These are phyloP conservation scores for Hippophae gyantsensis DNA, from an alignment of 306 rosid genomes.

Conservation along the genomic window DNA sequence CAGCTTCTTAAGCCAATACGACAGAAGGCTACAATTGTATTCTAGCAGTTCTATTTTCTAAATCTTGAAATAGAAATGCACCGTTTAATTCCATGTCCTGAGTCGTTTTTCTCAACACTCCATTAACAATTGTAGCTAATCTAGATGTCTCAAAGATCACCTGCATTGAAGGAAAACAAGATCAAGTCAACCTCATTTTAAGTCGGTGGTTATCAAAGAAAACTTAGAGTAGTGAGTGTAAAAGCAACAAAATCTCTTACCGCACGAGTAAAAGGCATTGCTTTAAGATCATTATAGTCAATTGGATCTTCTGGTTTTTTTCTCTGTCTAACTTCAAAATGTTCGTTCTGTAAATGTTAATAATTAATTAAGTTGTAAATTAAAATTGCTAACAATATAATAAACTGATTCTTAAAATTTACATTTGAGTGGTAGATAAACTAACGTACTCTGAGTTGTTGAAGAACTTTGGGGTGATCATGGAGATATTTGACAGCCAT, in stretches of 20 bases:
- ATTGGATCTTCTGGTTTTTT: background rate
- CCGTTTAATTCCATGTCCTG: background rate
- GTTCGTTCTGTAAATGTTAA: background rate
- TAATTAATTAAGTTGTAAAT: too few species aligned
- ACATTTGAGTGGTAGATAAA: too few species aligned
- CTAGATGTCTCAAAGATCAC: slow-evolving; percentile 1
- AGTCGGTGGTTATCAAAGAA: background rate
- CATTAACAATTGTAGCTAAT: background rate
- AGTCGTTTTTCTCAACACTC: background rate
- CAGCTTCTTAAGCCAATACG: too few species aligned
- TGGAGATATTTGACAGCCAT: background rate
- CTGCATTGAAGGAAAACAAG: background rate
- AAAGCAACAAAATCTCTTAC: background rate
- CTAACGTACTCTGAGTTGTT: background rate
- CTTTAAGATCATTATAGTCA: background rate
- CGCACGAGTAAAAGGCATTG: background rate
- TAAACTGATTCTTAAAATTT: too few species aligned
- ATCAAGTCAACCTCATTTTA: background rate
- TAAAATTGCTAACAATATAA: too few species aligned
- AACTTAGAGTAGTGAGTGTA: background rate
- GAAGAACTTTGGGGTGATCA: background rate
- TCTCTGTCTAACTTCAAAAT: background rate
- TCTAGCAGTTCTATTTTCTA: too few species aligned
- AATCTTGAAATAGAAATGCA: background rate
- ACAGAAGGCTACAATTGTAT: too few species aligned